Conservation (phyloP, 129 eudicot species). For the Chrysanthemum makinoi region DNA sequence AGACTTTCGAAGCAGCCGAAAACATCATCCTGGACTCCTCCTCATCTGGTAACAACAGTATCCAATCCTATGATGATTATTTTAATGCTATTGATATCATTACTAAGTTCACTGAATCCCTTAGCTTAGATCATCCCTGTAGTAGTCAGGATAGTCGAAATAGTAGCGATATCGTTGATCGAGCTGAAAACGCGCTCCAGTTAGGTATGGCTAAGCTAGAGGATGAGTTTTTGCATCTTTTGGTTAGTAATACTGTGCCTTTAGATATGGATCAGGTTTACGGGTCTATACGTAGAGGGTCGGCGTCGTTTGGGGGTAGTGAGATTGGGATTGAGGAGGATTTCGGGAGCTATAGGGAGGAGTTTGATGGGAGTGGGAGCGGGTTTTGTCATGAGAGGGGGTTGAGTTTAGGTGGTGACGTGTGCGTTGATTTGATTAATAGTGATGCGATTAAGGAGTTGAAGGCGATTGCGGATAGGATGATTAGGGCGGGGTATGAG, state of each 20-base stretch:
- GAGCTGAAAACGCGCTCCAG: slow-evolving; percentile 77
- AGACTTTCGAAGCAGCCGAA: slow-evolving; percentile 57
- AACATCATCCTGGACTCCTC: slow-evolving; percentile 45
- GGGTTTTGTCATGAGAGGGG: slow-evolving; percentile 61
- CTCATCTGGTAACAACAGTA: slow-evolving; percentile 20
- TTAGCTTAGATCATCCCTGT: slow-evolving; percentile 26
- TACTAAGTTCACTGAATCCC: slow-evolving; percentile 49
- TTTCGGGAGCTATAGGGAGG: slow-evolving; percentile 39
- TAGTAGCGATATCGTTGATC: slow-evolving; percentile 41
- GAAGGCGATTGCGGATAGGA: slow-evolving; percentile 72
- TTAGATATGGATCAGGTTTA: slow-evolving; percentile 58
- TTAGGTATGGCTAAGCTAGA: slow-evolving; percentile 72
- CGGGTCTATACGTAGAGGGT: slow-evolving; percentile 53
- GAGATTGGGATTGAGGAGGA: slow-evolving; percentile 49
- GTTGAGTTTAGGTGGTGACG: slow-evolving; percentile 65
- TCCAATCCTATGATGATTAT: slow-evolving; percentile 31
- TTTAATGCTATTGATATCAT: slow-evolving; percentile 61
- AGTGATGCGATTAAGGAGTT: slow-evolving; percentile 58
- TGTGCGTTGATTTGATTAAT: slow-evolving; percentile 59
- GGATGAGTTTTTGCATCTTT: slow-evolving; percentile 66
- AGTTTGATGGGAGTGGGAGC: slow-evolving; percentile 30
- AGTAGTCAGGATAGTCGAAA: neutral
- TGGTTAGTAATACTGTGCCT: slow-evolving; percentile 49
- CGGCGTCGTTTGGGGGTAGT: slow-evolving; percentile 33
- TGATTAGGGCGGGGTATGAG: slow-evolving; percentile 85